Evolutionary conservation across 2,329 filamentous ascomycete species (phyloP), one percentile per base, ranked within the genome.

Genomic region (Fusarium neocosmosporiellum): DNA sequence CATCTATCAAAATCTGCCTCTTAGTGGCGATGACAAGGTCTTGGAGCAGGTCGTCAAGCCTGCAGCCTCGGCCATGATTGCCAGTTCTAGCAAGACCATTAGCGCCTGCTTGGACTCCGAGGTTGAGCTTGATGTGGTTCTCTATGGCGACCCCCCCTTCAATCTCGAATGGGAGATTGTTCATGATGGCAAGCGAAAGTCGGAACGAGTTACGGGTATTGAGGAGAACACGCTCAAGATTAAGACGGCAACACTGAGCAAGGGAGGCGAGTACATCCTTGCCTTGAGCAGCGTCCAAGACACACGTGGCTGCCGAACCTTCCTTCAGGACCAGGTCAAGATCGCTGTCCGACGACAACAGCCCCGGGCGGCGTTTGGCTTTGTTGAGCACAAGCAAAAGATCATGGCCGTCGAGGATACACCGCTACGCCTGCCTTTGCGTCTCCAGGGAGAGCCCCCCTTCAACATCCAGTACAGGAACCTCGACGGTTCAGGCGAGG

Each of bases 1-100:
- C 53, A 92, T 98, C 34, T 99, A 99, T 83, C 88, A 88, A 34
- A 87, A 87, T 2, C 87, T 92, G 59, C 85, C 87, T 29, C 83
- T 97, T 24, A 86, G 86, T 31, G 89, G 92, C 41, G 83, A 88
- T 14, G 87, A 88, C 58, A 88, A 92, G 69, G 83, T 89, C 11
- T 84, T 98, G 43, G 92, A 97, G 81, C 96, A 98, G 81, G 92
- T 94, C 77, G 96, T 99, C 74, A 98, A 97, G 81, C 96, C 96
- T 11, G 94, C 95, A 5, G 96, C 96, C 8, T 94, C 93, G 11
- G 96, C 96, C 27, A 90, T 92, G 69, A 87, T 95, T 63, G 86
- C 89, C 48, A 84, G 87, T 29, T 84, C 86, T 9, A 84, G 87
- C 22, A 84, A 86, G 39, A 84, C 83, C 24, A 86, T 90, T 68